A percentile compares a stretch with the other conserved stretches of the same genome.
These are phyloP conservation scores for Chrysanthemum seticuspe DNA, from an alignment of 129 eudicot species.

Conservation along the genomic window DNA sequence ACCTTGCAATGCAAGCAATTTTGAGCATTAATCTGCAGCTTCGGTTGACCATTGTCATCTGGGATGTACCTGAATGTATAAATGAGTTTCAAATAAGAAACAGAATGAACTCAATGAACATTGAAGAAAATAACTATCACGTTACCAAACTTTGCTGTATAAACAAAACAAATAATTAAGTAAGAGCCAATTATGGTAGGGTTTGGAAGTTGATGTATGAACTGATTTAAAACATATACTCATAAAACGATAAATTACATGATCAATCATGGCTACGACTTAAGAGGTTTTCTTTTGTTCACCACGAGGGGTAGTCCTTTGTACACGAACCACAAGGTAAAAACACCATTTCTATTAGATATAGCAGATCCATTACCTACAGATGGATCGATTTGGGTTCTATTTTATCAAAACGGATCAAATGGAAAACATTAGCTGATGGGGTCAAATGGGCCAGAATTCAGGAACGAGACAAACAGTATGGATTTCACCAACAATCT, in stretches of 20 bases:
- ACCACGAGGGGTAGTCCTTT: neutral
- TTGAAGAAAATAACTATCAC: neutral
- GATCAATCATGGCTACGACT: too few species aligned
- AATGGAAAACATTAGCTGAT: too few species aligned
- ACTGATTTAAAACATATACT: too few species aligned
- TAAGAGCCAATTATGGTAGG: too few species aligned
- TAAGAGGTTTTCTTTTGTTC: too few species aligned
- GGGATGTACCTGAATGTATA: constrained; percentile 51
- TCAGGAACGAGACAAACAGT: too few species aligned
- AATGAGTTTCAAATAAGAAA: neutral
- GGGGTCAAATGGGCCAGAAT: too few species aligned
- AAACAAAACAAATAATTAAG: neutral
- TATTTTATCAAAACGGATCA: too few species aligned
- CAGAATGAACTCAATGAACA: neutral
- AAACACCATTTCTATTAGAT: neutral
- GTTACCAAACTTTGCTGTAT: neutral
- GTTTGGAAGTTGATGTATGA: too few species aligned
- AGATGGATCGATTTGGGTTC: too few species aligned
- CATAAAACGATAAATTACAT: too few species aligned
- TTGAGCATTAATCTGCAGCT: constrained; percentile 96
- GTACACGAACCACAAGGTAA: neutral
- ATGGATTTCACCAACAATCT: too few species aligned
- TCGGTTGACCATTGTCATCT: constrained; percentile 65
- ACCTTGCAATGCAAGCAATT: constrained; percentile 99
- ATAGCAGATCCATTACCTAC: neutral